These are phyloP conservation scores for Magnolia kwangsiensis DNA, from an alignment of 164 flowering plant species.

Conservation along the genomic window DNA sequence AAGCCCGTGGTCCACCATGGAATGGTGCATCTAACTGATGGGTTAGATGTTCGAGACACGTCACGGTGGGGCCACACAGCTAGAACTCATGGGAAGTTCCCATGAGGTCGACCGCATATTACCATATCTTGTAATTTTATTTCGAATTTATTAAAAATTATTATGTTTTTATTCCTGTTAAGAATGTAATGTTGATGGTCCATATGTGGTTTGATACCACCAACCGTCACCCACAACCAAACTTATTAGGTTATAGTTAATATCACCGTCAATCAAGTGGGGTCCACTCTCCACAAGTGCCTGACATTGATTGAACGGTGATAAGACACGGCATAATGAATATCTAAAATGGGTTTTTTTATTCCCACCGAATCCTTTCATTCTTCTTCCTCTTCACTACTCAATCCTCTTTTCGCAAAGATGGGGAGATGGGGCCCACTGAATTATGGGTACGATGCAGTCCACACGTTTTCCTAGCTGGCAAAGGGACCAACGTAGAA, in stretches of 20 bases:
- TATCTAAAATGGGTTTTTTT: not conserved
- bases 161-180: too few relatives aligned
- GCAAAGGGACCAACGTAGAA: slow-evolving; percentile 17
- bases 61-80: too few relatives aligned
- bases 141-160: too few relatives aligned
- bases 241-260: not conserved
- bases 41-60: too few relatives aligned
- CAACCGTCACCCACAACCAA: not conserved
- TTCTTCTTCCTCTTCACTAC: not conserved
- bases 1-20: too few relatives aligned
- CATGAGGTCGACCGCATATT: too few relatives aligned
- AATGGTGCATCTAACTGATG: too few relatives aligned
- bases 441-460: slow-evolving; percentile 13
- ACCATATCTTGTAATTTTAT: too few relatives aligned
- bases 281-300: not conserved
- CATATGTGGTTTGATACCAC: not conserved
- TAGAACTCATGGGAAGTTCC: too few relatives aligned
- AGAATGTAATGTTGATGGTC: too few relatives aligned
- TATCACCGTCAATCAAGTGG: not conserved
- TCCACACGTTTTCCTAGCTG: slow-evolving; percentile 19
- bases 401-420: not conserved
- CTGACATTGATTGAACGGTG: not conserved
- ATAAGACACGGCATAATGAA: not conserved
- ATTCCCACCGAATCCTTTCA: not conserved
- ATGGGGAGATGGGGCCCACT: not conserved